These are phyloP conservation scores for Echites panduratus DNA, from an alignment of 257 asterid genomes.

Conservation along the genomic window DNA sequence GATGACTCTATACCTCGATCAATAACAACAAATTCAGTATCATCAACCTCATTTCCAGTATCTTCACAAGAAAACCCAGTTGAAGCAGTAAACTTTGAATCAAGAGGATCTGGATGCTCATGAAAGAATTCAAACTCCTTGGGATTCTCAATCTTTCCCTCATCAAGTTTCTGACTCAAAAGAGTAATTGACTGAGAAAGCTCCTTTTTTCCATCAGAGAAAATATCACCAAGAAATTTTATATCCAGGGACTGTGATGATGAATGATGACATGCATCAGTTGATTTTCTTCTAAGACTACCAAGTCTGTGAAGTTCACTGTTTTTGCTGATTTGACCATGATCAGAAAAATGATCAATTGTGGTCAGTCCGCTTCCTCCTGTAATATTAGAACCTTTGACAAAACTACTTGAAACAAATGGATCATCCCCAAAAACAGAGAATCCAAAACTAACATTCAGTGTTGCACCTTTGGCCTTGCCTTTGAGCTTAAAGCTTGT, in stretches of 20 bases:
- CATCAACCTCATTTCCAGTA: slow-evolving; percentile 27
- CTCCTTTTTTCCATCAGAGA: slow-evolving; percentile 31
- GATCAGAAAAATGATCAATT: slow-evolving; percentile 24
- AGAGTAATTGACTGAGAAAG: slow-evolving; percentile 43
- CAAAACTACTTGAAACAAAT: slow-evolving; percentile 38
- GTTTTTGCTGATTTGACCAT: slow-evolving; percentile 19
- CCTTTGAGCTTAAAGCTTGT: slow-evolving; percentile 84
- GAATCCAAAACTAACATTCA: slow-evolving; percentile 85
- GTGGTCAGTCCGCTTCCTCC: slow-evolving; percentile 24
- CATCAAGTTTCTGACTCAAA: slow-evolving; percentile 50
- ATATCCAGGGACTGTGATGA: slow-evolving; percentile 30
- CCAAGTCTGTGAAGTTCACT: slow-evolving; percentile 20
- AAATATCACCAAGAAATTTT: slow-evolving; percentile 30
- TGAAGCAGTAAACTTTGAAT: slow-evolving; percentile 18
- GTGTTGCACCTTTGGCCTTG: slow-evolving; percentile 65
- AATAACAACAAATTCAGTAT: slow-evolving; percentile 24
- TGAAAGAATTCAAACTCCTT: slow-evolving; percentile 20
- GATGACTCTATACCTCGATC: slow-evolving; percentile 45
- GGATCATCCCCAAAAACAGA: slow-evolving; percentile 43
- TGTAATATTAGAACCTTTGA: slow-evolving; percentile 40
- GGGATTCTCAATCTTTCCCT: slow-evolving; percentile 28
- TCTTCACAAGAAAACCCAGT: slow-evolving; percentile 23
- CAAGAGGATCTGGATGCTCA: slow-evolving; percentile 22
- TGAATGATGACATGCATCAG: slow-evolving; percentile 21
- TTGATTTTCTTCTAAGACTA: slow-evolving; percentile 25